Evolutionary conservation across 306 rosid genomes (phyloP), one percentile per base, ranked within the genome.

Genomic region (Sicyos baderoa): DNA sequence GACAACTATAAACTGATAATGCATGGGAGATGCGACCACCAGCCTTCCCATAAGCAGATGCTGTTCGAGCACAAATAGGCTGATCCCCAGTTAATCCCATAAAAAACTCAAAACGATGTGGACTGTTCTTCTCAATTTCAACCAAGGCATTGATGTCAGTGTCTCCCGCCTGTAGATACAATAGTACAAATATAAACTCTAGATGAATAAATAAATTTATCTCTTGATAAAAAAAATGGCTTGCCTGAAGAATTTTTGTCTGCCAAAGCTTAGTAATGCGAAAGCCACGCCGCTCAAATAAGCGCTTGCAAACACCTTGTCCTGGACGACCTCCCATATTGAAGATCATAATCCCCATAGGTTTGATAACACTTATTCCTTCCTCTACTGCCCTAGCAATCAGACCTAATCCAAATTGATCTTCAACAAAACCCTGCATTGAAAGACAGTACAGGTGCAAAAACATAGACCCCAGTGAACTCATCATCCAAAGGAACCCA

Each of bases 271-370:
- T 88, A 73, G 81, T 84, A 79, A 93, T 82, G 62, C 68, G 68
- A 76, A 86, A 86, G 63, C 99, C 99, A 21, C 99, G 99, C 12
- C 97, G 96, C 76, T 93, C 99, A 82, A 93, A 93, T 85, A 93
- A 80, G 74, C 83, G 91, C 72, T 82, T 86, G 79, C 96, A 93
- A 66, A 93, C 99, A 64, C 67, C 96, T 80, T 93, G 99, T 70
- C 99, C 99, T 35, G 99, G 99, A 75, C 99, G 99, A 14, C 99
- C 97, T 70, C 99, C 99, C 88, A 93, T 93, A 73, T 93, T 93
- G 79, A 90, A 93, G 76, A 89, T 86, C 97, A 93, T 88, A 77
- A 90, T 88, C 80, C 99, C 99, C 68, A 70, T 77, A 49, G 99
- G 91, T 76, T 86, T 90, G 75, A 93, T 93, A 44, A 93, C 97